Conservation (phyloP, 208 protist species). For the Phytomonas serpens region DNA sequence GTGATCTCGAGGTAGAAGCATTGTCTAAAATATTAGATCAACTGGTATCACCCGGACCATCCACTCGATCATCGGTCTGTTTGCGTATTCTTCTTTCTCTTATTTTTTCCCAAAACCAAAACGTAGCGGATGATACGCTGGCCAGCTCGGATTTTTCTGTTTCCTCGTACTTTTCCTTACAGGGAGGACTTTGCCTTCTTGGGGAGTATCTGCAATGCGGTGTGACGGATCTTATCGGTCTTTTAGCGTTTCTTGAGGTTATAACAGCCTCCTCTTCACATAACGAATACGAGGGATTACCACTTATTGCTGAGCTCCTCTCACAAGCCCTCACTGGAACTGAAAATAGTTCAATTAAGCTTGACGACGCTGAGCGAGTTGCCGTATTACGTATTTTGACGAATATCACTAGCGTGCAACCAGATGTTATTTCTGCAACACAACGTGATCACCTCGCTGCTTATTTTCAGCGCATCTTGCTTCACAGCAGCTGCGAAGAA, state of each 20-base stretch:
- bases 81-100: background rate
- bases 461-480: background rate
- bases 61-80: background rate
- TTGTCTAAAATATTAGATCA: background rate
- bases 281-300: background rate
- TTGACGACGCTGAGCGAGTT: background rate
- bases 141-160: background rate
- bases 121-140: background rate
- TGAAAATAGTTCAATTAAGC: background rate
- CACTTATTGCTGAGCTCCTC: background rate
- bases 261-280: background rate
- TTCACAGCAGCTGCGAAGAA: background rate
- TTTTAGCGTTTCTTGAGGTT: background rate
- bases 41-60: background rate
- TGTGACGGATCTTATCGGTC: background rate
- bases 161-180: background rate
- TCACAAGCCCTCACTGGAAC: background rate
- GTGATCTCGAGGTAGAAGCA: background rate
- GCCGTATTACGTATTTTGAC: conserved; percentile 50
- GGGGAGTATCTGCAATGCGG: background rate
- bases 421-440: conserved; percentile 9
- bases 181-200: background rate
- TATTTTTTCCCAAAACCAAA: background rate
- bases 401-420: conserved; percentile 47
- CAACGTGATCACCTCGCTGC: background rate